Evolutionary conservation across 805 yeast genomes (phyloP).

Genomic region (Candida palmyrensis): DNA sequence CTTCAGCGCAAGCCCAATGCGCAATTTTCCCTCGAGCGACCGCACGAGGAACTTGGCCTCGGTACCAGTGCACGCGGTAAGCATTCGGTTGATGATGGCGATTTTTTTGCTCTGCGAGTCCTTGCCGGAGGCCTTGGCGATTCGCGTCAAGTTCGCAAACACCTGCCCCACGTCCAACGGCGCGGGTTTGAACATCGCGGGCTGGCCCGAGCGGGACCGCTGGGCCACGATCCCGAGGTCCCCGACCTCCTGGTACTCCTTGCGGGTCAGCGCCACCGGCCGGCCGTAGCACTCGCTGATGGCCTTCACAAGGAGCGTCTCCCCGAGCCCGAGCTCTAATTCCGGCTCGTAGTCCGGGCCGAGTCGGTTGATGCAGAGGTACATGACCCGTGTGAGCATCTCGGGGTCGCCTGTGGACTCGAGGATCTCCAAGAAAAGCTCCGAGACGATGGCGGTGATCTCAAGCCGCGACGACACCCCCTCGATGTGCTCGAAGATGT

Average conservation of each 20-base stretch:
- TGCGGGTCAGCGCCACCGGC: conserved; percentile 60
- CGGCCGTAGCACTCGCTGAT: conserved; percentile 88
- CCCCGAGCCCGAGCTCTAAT: conserved; percentile 90
- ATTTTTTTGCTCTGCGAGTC: conserved; percentile 80
- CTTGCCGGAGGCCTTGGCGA: conserved; percentile 74
- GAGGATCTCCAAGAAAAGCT: conserved; percentile 64
- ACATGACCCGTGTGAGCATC: conserved; percentile 61
- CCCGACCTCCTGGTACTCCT: conserved; percentile 74
- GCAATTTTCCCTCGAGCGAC: conserved; percentile 84
- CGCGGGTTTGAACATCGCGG: conserved; percentile 89
- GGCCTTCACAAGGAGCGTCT: conserved; percentile 80
- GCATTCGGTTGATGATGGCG: conserved; percentile 71
- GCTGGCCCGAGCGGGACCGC: conserved; percentile 76
- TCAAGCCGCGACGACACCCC: conserved; percentile 77
- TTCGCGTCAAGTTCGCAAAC: conserved; percentile 65
- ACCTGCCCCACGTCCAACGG: conserved; percentile 71
- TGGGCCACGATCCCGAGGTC: conserved; percentile 90
- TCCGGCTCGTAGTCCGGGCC: conserved; percentile 96
- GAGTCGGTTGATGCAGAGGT: conserved; percentile 78
- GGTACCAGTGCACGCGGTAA: conserved; percentile 67
- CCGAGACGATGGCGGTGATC: conserved; percentile 70
- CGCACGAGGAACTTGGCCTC: conserved; percentile 92
- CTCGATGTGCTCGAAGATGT: conserved; percentile 74
- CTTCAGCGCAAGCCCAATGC: conserved; percentile 93
- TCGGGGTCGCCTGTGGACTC: conserved; percentile 36